Conservation (phyloP, 192 early-diverging fungal species). For the Spizellomyces punctatus region DNA sequence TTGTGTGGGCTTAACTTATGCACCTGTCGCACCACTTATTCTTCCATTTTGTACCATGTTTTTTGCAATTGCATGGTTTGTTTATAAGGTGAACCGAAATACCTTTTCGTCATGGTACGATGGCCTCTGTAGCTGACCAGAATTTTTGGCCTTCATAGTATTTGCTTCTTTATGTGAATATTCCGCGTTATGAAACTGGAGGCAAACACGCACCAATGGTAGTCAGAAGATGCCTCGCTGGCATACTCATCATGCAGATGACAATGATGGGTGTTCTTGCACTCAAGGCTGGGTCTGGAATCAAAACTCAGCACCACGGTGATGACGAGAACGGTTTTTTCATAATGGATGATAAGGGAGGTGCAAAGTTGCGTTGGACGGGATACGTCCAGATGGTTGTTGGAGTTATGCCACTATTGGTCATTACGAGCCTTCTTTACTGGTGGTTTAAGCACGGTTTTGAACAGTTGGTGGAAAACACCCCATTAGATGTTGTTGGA, state of each 20-base stretch:
- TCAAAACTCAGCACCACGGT: slow-evolving; percentile 4
- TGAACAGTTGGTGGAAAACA: slow-evolving; percentile 46
- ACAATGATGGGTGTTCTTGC: slow-evolving; percentile 58
- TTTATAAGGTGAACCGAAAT: slow-evolving; percentile 41
- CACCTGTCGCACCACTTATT: slow-evolving; percentile 52
- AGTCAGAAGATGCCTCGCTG: slow-evolving; percentile 50
- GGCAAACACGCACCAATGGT: slow-evolving; percentile 48
- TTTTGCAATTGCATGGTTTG: slow-evolving; percentile 51
- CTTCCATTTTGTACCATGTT: slow-evolving; percentile 53
- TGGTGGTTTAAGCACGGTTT: slow-evolving; percentile 53
- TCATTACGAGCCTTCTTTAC: slow-evolving; percentile 40
- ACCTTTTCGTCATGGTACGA: neutral
- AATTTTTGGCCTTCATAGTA: slow-evolving; percentile 30
- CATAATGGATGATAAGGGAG: neutral
- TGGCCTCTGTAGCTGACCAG: neutral
- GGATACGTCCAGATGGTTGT: slow-evolving; percentile 50
- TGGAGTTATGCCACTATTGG: slow-evolving; percentile 46
- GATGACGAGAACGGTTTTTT: neutral
- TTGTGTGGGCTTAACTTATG: slow-evolving; percentile 53
- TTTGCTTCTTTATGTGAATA: slow-evolving; percentile 54
- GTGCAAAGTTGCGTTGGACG: slow-evolving; percentile 19
- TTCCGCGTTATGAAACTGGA: slow-evolving; percentile 55
- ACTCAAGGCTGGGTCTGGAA: slow-evolving; percentile 36
- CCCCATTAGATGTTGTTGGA: slow-evolving; percentile 51
- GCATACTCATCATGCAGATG: slow-evolving; percentile 55